Evolutionary conservation across 2,329 filamentous ascomycete species (phyloP).

Genomic region (Venturia nashicola): DNA sequence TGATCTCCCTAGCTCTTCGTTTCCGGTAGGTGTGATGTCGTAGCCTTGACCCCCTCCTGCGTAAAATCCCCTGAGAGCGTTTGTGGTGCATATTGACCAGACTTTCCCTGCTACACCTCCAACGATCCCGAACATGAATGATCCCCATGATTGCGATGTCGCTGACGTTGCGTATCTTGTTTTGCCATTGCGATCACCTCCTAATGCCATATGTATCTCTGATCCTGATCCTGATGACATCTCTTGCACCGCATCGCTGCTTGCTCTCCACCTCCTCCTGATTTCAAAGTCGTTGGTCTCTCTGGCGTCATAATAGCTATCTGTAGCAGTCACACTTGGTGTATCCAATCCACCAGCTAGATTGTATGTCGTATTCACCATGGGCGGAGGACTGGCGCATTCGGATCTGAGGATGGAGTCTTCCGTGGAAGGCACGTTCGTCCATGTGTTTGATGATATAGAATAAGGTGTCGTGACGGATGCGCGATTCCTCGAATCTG

Average conservation of each 20-base stretch:
- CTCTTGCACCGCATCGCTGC: conserved; percentile 8
- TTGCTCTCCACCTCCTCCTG: conserved; percentile 21
- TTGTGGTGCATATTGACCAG: conserved; percentile 65
- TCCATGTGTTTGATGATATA: conserved; percentile 3
- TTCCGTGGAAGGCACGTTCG: background rate
- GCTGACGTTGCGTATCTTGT: conserved; percentile 2
- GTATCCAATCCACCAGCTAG: conserved; percentile 11
- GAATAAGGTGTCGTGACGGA: conserved; percentile 3
- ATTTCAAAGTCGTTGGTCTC: conserved; percentile 25
- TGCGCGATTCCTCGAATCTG: background rate
- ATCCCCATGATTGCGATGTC: conserved; percentile 37
- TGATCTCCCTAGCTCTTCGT: conserved; percentile 11
- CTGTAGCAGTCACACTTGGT: conserved; percentile 1
- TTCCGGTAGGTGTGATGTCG: conserved; percentile 28
- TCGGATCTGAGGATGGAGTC: background rate
- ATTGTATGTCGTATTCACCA: conserved; percentile 12
- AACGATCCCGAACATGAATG: conserved; percentile 48
- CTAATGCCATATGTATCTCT: background rate
- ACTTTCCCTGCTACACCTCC: conserved; percentile 63
- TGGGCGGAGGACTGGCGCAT: conserved; percentile 10
- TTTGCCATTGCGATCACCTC: conserved; percentile 4
- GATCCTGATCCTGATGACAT: background rate
- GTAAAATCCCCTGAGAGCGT: conserved; percentile 70
- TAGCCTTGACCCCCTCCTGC: conserved; percentile 72
- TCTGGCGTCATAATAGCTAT: background rate